Percentiles rank a stretch among this genome's conserved stretches.
These are phyloP conservation scores for Plasmodium vivax DNA, from an alignment of 169 alveolate genomes.

Conservation along the genomic window DNA sequence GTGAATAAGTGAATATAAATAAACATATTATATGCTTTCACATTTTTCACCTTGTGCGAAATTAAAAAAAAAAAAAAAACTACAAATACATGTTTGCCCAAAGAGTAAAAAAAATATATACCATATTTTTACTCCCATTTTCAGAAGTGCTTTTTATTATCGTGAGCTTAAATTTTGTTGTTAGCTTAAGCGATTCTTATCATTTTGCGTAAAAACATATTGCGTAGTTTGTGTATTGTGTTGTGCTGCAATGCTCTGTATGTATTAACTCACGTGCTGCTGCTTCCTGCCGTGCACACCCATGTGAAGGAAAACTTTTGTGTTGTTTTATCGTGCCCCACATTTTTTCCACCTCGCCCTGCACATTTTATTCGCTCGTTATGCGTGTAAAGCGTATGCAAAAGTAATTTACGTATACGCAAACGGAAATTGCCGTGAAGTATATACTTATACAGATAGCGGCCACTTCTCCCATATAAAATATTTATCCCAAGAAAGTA, in stretches of 20 bases:
- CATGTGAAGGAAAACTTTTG: not conserved
- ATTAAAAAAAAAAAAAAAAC: not conserved
- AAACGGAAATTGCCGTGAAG: not conserved
- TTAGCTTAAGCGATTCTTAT: not conserved
- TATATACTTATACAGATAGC: not conserved
- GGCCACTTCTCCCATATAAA: not conserved
- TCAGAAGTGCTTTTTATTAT: not conserved
- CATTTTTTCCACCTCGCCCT: not conserved
- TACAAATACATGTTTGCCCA: not conserved
- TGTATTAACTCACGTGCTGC: not conserved
- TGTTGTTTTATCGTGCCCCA: conserved; percentile 1
- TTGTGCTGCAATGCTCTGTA: not conserved
- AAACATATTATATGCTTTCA: not conserved
- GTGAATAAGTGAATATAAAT: conserved; percentile 1
- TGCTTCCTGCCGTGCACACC: not conserved
- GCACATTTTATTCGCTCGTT: not conserved
- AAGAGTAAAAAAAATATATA: not conserved
- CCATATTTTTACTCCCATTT: not conserved
- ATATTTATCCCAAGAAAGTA: not conserved
- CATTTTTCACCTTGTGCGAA: not conserved
- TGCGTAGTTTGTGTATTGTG: not conserved
- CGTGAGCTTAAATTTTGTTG: conserved; percentile 4
- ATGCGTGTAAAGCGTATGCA: not conserved
- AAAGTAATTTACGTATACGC: not conserved
- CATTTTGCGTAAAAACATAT: not conserved